Base-by-base conservation (phyloP, 2,329 filamentous ascomycete genomes). In the Ophiostoma tasmaniense region DNA sequence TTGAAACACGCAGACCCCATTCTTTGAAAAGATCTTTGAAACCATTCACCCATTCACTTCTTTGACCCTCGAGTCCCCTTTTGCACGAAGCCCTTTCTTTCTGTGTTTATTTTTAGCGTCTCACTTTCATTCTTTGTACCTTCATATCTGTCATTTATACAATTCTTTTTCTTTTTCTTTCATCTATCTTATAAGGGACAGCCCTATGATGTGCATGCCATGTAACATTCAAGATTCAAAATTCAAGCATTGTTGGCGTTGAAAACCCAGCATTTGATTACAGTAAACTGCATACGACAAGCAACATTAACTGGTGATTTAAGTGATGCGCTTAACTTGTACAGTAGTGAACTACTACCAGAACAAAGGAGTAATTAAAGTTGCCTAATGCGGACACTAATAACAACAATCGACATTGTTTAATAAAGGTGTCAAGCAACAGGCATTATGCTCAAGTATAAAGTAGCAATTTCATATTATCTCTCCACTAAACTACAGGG, bases 1-100 rank as follows among this genome's bases (percentile, higher is more conserved):
- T 61, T 61, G 55, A 61, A 61, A 30, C 55, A 61, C 25, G 55
- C 55, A 55, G 50, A 13, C 14, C 22, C 50, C 55, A 61, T 61
- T 61, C 25, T 61, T 61, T 61, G 55, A 61, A 28, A 61, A 61
- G 25, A 61, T 61, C 55, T 61, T 61, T 61, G 55, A 61, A 28
- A 30, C 17, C 13, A 61, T 55, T 55, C n/a, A 20, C 5, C 42
- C 55, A 30, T 61, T 61, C 25, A 61, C 55, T 61, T 61, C 55
- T 61, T 61, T 61, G 55, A 61, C 55, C 25, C n/a, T 61, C 55
- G 55, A 55, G 55, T 61, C 55, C 25, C 55, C 55, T 33, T 28
- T 61, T 55, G 1, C 8, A 55, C 55, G 13, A 61, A 61, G 55
- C 55, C 55, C 13, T 61, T 61, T 30, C 11, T 17, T 20, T 61